Evolutionary conservation across 345 rosid species (phyloP), one percentile per base, ranked within the genome.

Genomic region (Citrus sinensis): DNA sequence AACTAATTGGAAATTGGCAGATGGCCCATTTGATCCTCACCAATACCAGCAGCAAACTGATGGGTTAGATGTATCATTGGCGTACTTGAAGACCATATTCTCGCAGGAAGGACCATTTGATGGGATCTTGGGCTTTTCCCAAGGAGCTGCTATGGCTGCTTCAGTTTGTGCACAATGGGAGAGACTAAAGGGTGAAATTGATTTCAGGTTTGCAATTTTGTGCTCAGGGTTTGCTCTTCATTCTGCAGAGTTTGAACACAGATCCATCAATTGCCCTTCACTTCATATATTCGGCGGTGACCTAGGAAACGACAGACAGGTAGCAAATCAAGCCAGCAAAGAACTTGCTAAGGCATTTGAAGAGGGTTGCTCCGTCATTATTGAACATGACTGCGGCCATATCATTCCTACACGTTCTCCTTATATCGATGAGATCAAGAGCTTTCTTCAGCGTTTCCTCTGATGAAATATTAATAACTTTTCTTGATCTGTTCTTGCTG

Each of bases 101-200:
- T 83, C 85, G 10, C 78, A 68, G 81, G 81, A 85, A 78, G 99
- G 99, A n/a, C 98, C 97, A 42, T 94, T 94, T 79, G 99, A 97
- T 75, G 99, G 98, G 75, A 87, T 93, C 67, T 84, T 97, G 22
- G 98, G 99, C 75, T 94, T 97, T 80, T 94, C 97, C 54, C 98
- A 91, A 75, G 98, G 99, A 79, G 99, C 98, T 2, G 98, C 97
- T 34, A 90, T 92, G 97, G 91, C 96, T 75, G 95, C 95, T 79
- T 85, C 87, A 35, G 79, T 89, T 19, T 86, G 95, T 75, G 91
- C 86, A 3, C 83, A 39, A 76, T 75, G 75, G 27, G 85, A 78
- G 61, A 83, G 66, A 74, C 80, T 87, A 27, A 80, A 78, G 75
- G 89, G 82, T 75, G 94, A 84, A 80, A 87, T 92, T 34, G 84